These are phyloP conservation scores for Epichloe brachyelytri DNA, from an alignment of 2,329 filamentous ascomycete genomes.

Conservation along the genomic window DNA sequence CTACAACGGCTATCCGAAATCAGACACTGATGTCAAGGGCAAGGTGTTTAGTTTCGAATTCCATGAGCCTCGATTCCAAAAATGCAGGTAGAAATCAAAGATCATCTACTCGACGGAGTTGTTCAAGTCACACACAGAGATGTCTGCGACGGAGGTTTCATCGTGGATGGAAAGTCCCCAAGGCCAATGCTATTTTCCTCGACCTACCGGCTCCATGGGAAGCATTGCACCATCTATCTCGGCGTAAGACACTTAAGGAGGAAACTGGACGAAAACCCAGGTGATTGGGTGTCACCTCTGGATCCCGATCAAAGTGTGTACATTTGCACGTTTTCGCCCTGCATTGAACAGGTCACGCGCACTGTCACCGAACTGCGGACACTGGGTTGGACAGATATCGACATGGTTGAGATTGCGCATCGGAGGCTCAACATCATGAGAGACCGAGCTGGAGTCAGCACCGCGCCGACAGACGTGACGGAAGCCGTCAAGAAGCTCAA, in stretches of 20 bases:
- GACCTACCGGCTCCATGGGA: constrained; percentile 74
- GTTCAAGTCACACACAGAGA: constrained; percentile 67
- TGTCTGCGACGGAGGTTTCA: constrained; percentile 64
- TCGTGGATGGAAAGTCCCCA: constrained; percentile 46
- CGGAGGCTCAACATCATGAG: constrained; percentile 69
- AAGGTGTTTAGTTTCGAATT: constrained; percentile 77
- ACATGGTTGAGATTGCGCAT: constrained; percentile 82
- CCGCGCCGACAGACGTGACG: constrained; percentile 58
- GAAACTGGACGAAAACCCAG: constrained; percentile 11
- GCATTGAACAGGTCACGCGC: constrained; percentile 86
- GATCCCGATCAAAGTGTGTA: constrained; percentile 60
- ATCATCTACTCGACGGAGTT: constrained; percentile 51
- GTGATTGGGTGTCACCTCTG: constrained; percentile 45
- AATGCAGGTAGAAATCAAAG: constrained; percentile 54
- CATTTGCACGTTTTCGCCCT: constrained; percentile 91
- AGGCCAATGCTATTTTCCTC: constrained; percentile 61
- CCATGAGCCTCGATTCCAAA: constrained; percentile 60
- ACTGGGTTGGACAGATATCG: constrained; percentile 79
- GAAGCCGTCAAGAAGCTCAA: constrained; percentile 66
- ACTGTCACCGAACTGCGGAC: constrained; percentile 72
- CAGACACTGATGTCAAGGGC: constrained; percentile 36
- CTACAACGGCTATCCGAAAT: constrained; percentile 54
- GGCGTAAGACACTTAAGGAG: constrained; percentile 24
- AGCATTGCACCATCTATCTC: constrained; percentile 62
- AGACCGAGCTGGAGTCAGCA: constrained; percentile 66